Evolutionary conservation across 164 flowering plant species (phyloP).

Genomic region (Macadamia integrifolia): DNA sequence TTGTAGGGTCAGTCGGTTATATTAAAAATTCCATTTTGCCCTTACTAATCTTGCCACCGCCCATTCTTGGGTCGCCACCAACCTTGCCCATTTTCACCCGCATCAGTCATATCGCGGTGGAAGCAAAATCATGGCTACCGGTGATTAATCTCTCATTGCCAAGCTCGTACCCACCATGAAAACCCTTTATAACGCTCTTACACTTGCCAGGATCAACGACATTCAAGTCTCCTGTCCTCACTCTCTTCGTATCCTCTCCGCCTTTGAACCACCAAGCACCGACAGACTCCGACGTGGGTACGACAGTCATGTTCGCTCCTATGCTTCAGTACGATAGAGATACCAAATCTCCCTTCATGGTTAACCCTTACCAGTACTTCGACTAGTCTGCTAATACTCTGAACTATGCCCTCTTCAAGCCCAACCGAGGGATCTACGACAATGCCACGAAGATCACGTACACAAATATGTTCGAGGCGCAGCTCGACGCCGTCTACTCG

Average conservation of each 20-base stretch:
- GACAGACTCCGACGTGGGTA: conserved; percentile 61
- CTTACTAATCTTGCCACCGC: conserved; percentile 40
- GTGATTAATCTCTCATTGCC: conserved; percentile 31
- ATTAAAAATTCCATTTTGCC: neutral
- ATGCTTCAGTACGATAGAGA: conserved; percentile 53
- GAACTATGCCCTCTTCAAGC: conserved; percentile 56
- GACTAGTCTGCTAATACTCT: conserved; percentile 31
- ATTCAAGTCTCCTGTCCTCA: conserved; percentile 73
- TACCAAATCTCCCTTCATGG: conserved; percentile 68
- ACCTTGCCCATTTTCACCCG: conserved; percentile 61
- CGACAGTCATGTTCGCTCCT: conserved; percentile 50
- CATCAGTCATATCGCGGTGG: conserved; percentile 56
- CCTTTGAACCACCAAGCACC: conserved; percentile 55
- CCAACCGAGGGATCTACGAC: conserved; percentile 51
- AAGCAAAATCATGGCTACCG: conserved; percentile 52
- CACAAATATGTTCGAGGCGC: conserved; percentile 70
- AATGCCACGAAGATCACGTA: conserved; percentile 37
- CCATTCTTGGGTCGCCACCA: conserved; percentile 41
- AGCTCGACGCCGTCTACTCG: conserved; percentile 57
- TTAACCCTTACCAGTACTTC: conserved; percentile 89
- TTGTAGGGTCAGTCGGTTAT: too few relatives aligned
- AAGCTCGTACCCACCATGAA: conserved; percentile 75
- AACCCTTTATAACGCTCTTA: conserved; percentile 52
- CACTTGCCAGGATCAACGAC: conserved; percentile 31
- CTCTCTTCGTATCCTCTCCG: conserved; percentile 53